Conservation (phyloP, 768 basidiomycete genomes). For the Suillus spraguei region DNA sequence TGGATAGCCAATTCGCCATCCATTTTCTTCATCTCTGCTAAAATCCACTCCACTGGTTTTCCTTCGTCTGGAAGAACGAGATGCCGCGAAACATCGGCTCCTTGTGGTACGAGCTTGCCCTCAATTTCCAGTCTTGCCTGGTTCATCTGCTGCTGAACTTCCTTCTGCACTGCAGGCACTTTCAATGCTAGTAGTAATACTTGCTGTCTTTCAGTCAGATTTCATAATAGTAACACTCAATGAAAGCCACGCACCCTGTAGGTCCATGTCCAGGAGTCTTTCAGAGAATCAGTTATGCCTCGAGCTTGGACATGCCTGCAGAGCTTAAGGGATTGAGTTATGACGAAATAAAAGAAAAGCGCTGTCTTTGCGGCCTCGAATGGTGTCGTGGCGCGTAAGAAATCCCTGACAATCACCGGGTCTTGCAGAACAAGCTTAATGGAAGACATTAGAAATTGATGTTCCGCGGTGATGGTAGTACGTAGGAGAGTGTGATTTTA, state of each 20-base stretch:
- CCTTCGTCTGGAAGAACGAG: conserved; percentile 67
- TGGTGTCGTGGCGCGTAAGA: conserved; percentile 20
- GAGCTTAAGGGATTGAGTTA: conserved; percentile 25
- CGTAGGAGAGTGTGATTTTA: not conserved
- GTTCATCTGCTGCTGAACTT: conserved; percentile 63
- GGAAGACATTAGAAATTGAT: conserved; percentile 12
- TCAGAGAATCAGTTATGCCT: conserved; percentile 31
- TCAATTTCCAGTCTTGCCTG: conserved; percentile 69
- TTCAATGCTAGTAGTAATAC: conserved; percentile 59
- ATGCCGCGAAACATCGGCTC: conserved; percentile 62
- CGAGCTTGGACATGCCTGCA: conserved; percentile 41
- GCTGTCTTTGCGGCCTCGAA: conserved; percentile 35
- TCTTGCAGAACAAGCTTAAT: conserved; percentile 11
- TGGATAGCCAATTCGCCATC: conserved; percentile 53
- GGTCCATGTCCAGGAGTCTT: conserved; percentile 32
- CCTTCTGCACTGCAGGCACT: conserved; percentile 59
- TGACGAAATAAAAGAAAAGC: conserved; percentile 37
- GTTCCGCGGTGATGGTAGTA: not conserved
- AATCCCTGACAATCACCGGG: conserved; percentile 16
- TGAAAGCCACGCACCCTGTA: conserved; percentile 24
- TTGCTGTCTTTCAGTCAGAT: conserved; percentile 38
- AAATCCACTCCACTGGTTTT: conserved; percentile 69
- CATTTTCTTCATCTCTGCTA: conserved; percentile 80
- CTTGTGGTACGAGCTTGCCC: conserved; percentile 65
- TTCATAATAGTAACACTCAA: not conserved